phyloP scores from a whole-genome alignment of 495 filamentous ascomycete genomes.

The Pyrenula aspistea region DNA sequence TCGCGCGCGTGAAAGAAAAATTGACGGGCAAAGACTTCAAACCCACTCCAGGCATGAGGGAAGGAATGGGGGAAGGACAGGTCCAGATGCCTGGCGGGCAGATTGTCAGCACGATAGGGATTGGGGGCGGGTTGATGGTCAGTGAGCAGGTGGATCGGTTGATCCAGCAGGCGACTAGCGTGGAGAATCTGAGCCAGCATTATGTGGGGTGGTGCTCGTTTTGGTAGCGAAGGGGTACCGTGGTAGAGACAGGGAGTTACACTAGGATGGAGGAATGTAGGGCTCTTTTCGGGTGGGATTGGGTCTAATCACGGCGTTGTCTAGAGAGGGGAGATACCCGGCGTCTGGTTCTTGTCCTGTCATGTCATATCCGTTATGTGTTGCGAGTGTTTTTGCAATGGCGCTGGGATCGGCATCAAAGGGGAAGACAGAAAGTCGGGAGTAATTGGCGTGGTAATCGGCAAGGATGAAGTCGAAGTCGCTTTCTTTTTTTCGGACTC shows the following conservation, averaged over 20 bases:
- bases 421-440: too few species aligned
- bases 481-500: too few species aligned
- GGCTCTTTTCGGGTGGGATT: too few species aligned
- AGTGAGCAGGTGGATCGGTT: constrained; percentile 86
- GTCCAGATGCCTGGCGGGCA: constrained; percentile 18
- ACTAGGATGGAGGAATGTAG: too few species aligned
- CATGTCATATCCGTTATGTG: too few species aligned
- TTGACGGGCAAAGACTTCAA: constrained; percentile 64
- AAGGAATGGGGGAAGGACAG: not conserved
- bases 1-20: constrained; percentile 88
- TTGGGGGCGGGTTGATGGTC: constrained; percentile 64
- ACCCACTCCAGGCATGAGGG: constrained; percentile 11
- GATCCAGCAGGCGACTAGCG: constrained; percentile 84
- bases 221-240: constrained; percentile 39
- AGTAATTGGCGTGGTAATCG: too few species aligned
- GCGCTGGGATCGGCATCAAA: too few species aligned
- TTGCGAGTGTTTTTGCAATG: too few species aligned
- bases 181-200: constrained; percentile 97
- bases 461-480: too few species aligned
- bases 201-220: constrained; percentile 98
- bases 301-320: too few species aligned
- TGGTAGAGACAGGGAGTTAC: not conserved
- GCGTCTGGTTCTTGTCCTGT: too few species aligned
- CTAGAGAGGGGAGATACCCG: too few species aligned
- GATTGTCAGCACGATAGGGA: constrained; percentile 8